These are phyloP conservation scores for Termitomyces heimii DNA, from an alignment of 768 basidiomycete species.

Conservation along the genomic window DNA sequence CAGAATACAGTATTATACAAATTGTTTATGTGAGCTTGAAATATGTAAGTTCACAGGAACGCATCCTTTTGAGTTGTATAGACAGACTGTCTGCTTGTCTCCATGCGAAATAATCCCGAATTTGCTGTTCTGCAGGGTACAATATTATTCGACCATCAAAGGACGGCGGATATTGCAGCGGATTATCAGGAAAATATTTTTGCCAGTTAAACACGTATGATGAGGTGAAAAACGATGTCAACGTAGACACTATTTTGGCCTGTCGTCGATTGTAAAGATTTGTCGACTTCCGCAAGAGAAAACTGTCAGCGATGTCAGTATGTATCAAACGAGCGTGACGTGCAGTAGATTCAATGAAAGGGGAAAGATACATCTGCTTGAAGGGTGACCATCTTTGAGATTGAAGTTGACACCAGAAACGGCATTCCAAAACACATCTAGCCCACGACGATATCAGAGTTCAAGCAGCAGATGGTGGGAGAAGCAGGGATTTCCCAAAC, in stretches of 20 bases:
- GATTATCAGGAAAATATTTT: slow-evolving; percentile 65
- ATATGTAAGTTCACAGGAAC: not conserved
- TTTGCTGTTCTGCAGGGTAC: slow-evolving; percentile 67
- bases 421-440: not conserved
- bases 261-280: slow-evolving; percentile 79
- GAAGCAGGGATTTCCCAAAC: not conserved
- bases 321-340: not conserved
- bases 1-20: slow-evolving; percentile 95
- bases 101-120: slow-evolving; percentile 95
- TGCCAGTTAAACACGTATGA: slow-evolving; percentile 87
- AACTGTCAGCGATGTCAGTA: slow-evolving; percentile 43
- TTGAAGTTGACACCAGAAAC: too few relatives aligned
- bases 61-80: not conserved
- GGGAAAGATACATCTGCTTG: not conserved
- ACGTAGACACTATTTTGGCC: slow-evolving; percentile 79
- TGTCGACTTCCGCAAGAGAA: slow-evolving; percentile 74
- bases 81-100: slow-evolving; percentile 89
- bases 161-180: slow-evolving; percentile 77
- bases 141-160: slow-evolving; percentile 88
- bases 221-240: slow-evolving; percentile 87
- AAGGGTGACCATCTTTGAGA: not conserved
- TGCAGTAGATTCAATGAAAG: too few relatives aligned
- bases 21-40: slow-evolving; percentile 92
- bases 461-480: too few relatives aligned
- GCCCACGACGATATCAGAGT: not conserved